These are phyloP conservation scores for Leucocoprinus birnbaumii DNA, from an alignment of 768 basidiomycete genomes.

Conservation along the genomic window DNA sequence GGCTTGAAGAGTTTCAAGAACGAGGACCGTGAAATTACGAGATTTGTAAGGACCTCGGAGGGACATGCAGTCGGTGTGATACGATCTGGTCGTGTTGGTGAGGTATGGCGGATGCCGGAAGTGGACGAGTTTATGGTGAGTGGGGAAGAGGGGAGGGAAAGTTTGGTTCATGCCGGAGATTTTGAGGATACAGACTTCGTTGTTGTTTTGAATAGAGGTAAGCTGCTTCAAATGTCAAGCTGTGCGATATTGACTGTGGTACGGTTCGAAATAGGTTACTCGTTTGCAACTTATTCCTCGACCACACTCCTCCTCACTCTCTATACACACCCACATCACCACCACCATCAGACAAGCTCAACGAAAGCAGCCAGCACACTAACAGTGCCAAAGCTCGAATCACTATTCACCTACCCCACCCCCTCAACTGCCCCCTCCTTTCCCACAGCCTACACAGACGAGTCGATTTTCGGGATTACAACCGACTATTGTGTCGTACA, in stretches of 20 bases:
- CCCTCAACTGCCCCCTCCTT: constrained; percentile 15
- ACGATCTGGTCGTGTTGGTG: constrained; percentile 53
- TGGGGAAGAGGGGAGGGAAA: constrained; percentile 22
- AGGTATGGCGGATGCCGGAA: constrained; percentile 57
- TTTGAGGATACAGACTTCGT: constrained; percentile 63
- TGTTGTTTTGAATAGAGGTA: constrained; percentile 70
- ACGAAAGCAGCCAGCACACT: too few relatives aligned
- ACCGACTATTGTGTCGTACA: constrained; percentile 57
- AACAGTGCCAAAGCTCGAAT: constrained; percentile 48
- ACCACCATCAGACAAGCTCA: constrained; percentile 28
- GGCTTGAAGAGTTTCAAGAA: constrained; percentile 34
- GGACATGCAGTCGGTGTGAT: constrained; percentile 72
- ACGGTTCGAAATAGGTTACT: constrained; percentile 5
- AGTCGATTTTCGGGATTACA: constrained; percentile 67
- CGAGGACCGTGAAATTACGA: constrained; percentile 52
- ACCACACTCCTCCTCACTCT: constrained; percentile 62
- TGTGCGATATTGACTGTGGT: background rate
- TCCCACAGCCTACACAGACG: constrained; percentile 25
- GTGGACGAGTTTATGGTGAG: constrained; percentile 23
- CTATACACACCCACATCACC: constrained; percentile 32
- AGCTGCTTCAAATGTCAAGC: constrained; percentile 12
- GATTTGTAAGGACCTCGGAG: constrained; percentile 76
- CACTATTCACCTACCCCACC: constrained; percentile 67
- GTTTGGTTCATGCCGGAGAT: constrained; percentile 40
- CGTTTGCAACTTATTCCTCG: constrained; percentile 37